Conservation (phyloP, 192 early-diverging fungal genomes). For the Linnemannia hyalina region DNA sequence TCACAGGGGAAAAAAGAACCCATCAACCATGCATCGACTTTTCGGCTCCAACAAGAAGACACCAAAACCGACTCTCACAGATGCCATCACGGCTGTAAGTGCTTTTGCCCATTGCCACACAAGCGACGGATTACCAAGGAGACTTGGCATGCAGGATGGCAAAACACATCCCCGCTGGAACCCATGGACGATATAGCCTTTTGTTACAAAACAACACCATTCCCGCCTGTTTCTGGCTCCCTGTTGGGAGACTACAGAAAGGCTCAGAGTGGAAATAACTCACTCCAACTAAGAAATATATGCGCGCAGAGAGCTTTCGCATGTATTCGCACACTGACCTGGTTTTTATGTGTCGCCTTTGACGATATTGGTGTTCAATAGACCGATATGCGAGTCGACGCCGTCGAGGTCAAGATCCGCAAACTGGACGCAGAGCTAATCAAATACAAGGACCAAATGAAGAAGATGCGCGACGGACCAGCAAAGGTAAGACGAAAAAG, state of each 20-base stretch:
- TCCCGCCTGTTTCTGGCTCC: background rate
- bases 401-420: conserved; percentile 94
- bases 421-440: conserved; percentile 95
- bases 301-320: background rate
- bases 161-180: background rate
- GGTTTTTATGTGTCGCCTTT: background rate
- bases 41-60: conserved; percentile 91
- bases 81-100: conserved; percentile 83
- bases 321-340: no score
- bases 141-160: background rate
- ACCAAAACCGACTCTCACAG: conserved; percentile 89
- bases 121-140: background rate
- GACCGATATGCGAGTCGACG: conserved; percentile 89
- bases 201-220: background rate
- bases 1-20: background rate
- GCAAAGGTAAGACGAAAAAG: conserved; percentile 69
- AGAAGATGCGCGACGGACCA: conserved; percentile 90
- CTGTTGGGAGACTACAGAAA: background rate
- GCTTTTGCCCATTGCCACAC: background rate
- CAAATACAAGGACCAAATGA: conserved; percentile 94
- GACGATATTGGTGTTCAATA: conserved; percentile 39
- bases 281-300: background rate
- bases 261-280: background rate
- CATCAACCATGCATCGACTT: conserved; percentile 85
- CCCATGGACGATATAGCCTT: background rate